Conservation (phyloP, 257 asterid genomes). For the Capsicum chinense region DNA sequence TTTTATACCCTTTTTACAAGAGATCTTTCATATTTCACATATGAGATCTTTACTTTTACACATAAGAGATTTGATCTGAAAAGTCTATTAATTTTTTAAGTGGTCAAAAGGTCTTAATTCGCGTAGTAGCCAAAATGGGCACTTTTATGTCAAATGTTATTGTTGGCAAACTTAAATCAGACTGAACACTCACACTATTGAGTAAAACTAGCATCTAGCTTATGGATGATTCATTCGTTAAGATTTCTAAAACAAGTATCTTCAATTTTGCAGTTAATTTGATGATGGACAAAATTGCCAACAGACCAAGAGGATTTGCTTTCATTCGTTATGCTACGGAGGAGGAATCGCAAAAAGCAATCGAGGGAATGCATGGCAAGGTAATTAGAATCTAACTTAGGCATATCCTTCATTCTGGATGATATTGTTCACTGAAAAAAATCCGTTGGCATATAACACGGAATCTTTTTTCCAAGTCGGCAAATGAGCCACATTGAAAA, state of each 20-base stretch:
- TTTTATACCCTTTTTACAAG: too few relatives aligned
- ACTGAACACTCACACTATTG: not conserved
- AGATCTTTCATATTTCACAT: too few relatives aligned
- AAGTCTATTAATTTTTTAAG: too few relatives aligned
- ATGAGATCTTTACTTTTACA: too few relatives aligned
- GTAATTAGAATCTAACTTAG: conserved; percentile 35
- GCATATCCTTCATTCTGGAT: conserved; percentile 7
- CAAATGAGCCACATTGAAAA: not conserved
- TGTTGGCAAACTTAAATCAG: not conserved
- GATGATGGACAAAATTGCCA: conserved; percentile 88
- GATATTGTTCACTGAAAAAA: not conserved
- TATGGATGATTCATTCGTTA: not conserved
- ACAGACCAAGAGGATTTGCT: conserved; percentile 88
- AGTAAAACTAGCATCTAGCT: not conserved
- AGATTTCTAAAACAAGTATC: not conserved
- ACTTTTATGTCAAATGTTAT: not conserved
- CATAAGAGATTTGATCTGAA: too few relatives aligned
- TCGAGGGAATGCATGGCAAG: conserved; percentile 98
- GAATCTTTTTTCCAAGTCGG: not conserved
- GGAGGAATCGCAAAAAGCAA: conserved; percentile 78
- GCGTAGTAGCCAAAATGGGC: not conserved
- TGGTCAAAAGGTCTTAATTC: too few relatives aligned
- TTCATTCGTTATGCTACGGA: conserved; percentile 66
- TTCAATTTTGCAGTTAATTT: conserved; percentile 54
- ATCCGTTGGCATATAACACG: not conserved